Conservation (phyloP, 164 flowering plant genomes). For the Vitis riparia region DNA sequence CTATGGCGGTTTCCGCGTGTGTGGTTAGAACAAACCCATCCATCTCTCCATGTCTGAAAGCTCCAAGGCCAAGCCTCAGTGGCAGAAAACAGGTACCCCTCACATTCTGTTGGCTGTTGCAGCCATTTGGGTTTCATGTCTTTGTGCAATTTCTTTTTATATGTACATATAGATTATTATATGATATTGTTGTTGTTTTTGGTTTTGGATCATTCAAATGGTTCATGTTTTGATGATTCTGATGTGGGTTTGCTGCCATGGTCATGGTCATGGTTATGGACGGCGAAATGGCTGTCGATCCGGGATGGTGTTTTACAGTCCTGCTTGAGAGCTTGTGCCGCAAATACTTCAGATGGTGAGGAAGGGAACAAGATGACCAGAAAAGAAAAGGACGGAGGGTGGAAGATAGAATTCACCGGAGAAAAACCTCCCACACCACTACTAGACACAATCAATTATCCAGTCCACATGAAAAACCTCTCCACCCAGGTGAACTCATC, state of each 20-base stretch:
- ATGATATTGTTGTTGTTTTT: neutral
- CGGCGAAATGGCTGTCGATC: neutral
- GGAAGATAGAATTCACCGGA: constrained; percentile 61
- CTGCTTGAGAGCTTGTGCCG: constrained; percentile 42
- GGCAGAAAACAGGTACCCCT: constrained; percentile 34
- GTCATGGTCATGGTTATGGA: too few species aligned
- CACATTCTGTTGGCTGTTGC: constrained; percentile 1
- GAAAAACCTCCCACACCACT: constrained; percentile 81
- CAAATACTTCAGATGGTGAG: constrained; percentile 33
- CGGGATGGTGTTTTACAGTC: constrained; percentile 32
- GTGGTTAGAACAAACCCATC: constrained; percentile 11
- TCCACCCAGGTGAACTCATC: constrained; percentile 44
- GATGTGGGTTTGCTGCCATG: too few species aligned
- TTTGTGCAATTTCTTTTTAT: too few species aligned
- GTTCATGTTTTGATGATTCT: neutral
- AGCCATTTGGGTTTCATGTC: constrained; percentile 3
- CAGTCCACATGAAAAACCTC: constrained; percentile 82
- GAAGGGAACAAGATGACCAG: constrained; percentile 31
- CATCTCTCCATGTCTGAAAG: constrained; percentile 11
- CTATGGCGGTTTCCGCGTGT: constrained; percentile 35
- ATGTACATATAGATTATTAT: too few species aligned
- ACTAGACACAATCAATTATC: constrained; percentile 78
- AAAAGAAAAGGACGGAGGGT: constrained; percentile 36
- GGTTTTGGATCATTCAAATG: neutral
- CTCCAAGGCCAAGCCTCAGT: constrained; percentile 13